Evolutionary conservation across 768 basidiomycete species (phyloP), one percentile per base, ranked within the genome.

Genomic region (Ramaria sp.): DNA sequence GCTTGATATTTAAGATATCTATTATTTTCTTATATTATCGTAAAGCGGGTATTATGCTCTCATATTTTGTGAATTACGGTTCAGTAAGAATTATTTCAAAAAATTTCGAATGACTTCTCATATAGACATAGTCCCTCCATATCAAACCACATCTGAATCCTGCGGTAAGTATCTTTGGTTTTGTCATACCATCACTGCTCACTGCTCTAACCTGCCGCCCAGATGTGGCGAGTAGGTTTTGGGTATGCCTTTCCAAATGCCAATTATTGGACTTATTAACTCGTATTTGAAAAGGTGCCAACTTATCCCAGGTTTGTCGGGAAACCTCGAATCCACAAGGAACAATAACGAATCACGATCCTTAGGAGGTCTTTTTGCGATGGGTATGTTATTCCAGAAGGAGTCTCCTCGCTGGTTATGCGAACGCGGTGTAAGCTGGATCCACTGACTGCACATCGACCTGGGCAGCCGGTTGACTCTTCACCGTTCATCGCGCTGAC

Each of bases 361-460:
- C 18, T 2, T 78, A 3, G 77, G 78, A 2, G 61, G 76, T 16
- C 57, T 81, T 0, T 74, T 82, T 59, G 60, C 74, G 7, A 53
- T 71, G 34, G 61, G 67, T 5, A 77, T 79, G 73, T 44, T 70
- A 6, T 71, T 71, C 50, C 74, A 78, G 55, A 75, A 77, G 5
- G 78, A 80, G 59, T 79, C 78, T 0, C 79, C 79, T 12, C 69
- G 78, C n/a, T 78, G 74, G 75, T 64, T 80, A 22, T 76, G 74
- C 22, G 77, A 78, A 60, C 68, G 71, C 49, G 65, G 68, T 24
- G 51, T 52, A 42, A 28, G 51, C 38, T 15, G 36, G 4, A 9
- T 36, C 34, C 8, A 9, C n/a, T 52, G 6, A 39, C 20, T 12
- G 42, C 4, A 6, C 41, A 42, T 5, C 41, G 12, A 43, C n/a